Evolutionary conservation across 352 stramenopile genomes (phyloP).

Genomic region (Thalassiosira mediterranea): DNA sequence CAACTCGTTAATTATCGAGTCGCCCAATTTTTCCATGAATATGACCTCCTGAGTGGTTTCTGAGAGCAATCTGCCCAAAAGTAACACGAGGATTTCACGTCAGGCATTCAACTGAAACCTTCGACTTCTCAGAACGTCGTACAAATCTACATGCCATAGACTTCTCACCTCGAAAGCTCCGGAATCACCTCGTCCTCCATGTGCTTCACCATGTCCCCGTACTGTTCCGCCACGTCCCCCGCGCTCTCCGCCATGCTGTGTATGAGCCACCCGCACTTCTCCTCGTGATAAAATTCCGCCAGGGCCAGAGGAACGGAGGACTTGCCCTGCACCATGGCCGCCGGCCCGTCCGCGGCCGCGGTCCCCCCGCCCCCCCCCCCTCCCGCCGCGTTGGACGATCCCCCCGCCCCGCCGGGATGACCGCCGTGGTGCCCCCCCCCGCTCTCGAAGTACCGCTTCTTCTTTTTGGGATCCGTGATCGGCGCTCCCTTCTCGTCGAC

Average conservation of each 20-base stretch:
- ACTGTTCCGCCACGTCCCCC: constrained; percentile 40
- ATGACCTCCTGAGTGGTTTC: constrained; percentile 50
- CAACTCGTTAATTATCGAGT: constrained; percentile 71
- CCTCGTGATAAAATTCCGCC: constrained; percentile 18
- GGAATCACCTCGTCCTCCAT: constrained; percentile 61
- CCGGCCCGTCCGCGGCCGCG: neutral
- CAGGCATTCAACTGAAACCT: too few relatives aligned
- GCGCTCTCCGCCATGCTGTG: constrained; percentile 41
- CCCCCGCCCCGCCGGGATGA: neutral
- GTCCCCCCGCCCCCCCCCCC: too few relatives aligned
- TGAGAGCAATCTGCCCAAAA: constrained; percentile 27
- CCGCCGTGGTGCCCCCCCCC: neutral
- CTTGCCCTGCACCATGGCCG: neutral
- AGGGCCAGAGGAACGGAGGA: neutral
- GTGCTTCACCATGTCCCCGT: constrained; percentile 58
- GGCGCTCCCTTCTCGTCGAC: constrained; percentile 64
- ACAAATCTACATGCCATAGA: too few relatives aligned
- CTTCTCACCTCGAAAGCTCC: constrained; percentile 37
- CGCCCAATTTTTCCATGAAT: constrained; percentile 65
- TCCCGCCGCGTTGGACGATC: neutral
- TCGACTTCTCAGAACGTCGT: too few relatives aligned
- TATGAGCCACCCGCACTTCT: constrained; percentile 44
- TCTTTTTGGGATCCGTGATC: constrained; percentile 53
- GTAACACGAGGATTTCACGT: neutral
- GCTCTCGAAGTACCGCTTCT: constrained; percentile 45